A percentile compares a stretch with the other conserved stretches of the same genome.
phyloP scores from a whole-genome alignment of 768 basidiomycete genomes.

The Goffeauzyma gilvescens region DNA sequence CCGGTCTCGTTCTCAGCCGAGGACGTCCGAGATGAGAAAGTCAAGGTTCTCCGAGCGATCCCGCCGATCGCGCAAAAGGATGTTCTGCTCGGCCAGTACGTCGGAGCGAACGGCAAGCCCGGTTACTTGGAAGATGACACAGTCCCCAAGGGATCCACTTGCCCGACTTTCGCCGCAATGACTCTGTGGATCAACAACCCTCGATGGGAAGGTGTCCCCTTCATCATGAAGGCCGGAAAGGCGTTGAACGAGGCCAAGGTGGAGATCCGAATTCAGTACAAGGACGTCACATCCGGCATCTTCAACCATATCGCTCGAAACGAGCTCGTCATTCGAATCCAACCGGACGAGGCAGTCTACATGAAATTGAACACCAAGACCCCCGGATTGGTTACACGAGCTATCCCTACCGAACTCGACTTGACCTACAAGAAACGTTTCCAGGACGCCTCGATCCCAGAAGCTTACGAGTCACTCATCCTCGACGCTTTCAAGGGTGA shows the following conservation, averaged over 20 bases:
- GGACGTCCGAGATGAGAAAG: constrained; percentile 98
- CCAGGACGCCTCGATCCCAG: constrained; percentile 74
- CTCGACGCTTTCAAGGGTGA: constrained; percentile 93
- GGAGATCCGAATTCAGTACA: constrained; percentile 93
- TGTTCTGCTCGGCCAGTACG: constrained; percentile 85
- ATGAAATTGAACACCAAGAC: constrained; percentile 91
- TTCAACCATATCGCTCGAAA: constrained; percentile 92
- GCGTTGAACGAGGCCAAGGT: constrained; percentile 97
- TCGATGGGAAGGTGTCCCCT: constrained; percentile 96
- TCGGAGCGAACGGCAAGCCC: constrained; percentile 56
- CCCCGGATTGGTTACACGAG: constrained; percentile 73
- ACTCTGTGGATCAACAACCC: constrained; percentile 85
- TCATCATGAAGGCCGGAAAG: constrained; percentile 96
- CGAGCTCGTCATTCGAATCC: constrained; percentile 92
- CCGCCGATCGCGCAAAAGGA: constrained; percentile 59
- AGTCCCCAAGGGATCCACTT: constrained; percentile 74
- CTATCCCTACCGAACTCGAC: constrained; percentile 93
- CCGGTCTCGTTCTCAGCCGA: constrained; percentile 94
- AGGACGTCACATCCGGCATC: constrained; percentile 88
- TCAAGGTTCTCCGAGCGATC: constrained; percentile 86
- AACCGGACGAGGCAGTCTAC: constrained; percentile 89
- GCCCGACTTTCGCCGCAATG: constrained; percentile 84
- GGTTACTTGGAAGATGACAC: constrained; percentile 97
- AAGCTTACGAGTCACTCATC: constrained; percentile 85
- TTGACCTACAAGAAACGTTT: constrained; percentile 93